These are phyloP conservation scores for Tetrapyrgos nigripes DNA, from an alignment of 1,284 basidiomycete species.

Conservation along the genomic window DNA sequence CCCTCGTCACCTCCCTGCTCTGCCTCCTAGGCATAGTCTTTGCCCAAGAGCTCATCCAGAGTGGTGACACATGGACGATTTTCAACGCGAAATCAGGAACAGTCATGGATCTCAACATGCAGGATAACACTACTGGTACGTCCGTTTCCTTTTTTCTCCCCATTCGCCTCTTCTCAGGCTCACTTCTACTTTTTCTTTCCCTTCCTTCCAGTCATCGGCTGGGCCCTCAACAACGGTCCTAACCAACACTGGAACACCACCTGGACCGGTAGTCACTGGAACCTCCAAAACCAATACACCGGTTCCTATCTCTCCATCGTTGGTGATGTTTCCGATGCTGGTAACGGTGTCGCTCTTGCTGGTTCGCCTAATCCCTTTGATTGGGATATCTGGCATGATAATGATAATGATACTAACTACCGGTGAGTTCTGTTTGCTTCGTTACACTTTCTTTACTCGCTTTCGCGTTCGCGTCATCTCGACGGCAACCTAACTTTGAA, in stretches of 20 bases:
- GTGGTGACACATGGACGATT: conserved; percentile 15
- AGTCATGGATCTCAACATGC: conserved; percentile 18
- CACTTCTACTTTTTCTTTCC: background rate
- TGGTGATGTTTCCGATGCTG: conserved; percentile 3
- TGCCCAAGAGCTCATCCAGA: conserved; percentile 10
- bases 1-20: background rate
- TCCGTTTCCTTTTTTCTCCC: background rate
- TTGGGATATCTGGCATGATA: conserved; percentile 25
- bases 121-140: conserved; percentile 15
- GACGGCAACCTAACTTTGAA: no score
- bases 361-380: conserved; percentile 10
- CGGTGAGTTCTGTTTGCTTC: conserved; percentile 7
- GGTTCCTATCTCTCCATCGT: conserved; percentile 12
- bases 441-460: background rate
- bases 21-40: background rate
- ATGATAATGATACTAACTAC: conserved; percentile 15
- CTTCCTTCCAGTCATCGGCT: conserved; percentile 17
- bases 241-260: conserved; percentile 19
- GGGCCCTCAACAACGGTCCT: conserved; percentile 8
- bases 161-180: background rate
- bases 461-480: no score
- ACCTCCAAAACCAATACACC: conserved; percentile 11
- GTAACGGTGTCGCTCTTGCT: conserved; percentile 13
- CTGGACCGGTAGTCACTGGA: conserved; percentile 18
- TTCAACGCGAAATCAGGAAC: conserved; percentile 19